Evolutionary conservation across 495 filamentous ascomycete species (phyloP), one percentile per base, ranked within the genome.

Genomic region (Aspergillus panamensis): DNA sequence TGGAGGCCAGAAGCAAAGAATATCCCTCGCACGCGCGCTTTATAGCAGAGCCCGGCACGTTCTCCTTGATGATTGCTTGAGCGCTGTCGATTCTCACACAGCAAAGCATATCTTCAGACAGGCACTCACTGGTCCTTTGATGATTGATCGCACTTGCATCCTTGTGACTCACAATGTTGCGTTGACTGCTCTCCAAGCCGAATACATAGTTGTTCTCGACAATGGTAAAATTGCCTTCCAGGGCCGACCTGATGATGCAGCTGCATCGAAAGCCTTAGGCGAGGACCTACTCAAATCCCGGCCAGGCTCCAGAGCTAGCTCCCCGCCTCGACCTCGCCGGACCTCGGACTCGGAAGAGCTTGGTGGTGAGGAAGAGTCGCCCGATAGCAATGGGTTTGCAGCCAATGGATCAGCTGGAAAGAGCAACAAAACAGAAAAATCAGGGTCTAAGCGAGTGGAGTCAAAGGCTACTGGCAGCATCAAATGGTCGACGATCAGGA

Each of bases 31-130:
- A 14, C 84, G 94, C 60, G 94, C 95, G 1, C 77, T 99, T 13
- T 99, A 99, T 70, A 95, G 89, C 58, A 91, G 87, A 70, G 93
- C 92, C 14, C 84, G 85, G 44, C 93, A 99, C 69, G 69, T 99
- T 12, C 81, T 99, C 6, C 76, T 99, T 31, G 94, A 99, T 67
- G 94, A 99, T 71, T 96, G 95, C 61, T 80, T 99, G 48, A 97
- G 92, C 66, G 94, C 94, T 16, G 94, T 99, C n/a, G 94, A 99
- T 72, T 96, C 95, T 8, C 94, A 99, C 65, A 97, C 94, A 1
- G 93, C 92, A 9, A 96, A 96, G 73, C 97, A 96, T 84, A 97
- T 99, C 61, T 97, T 97, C 73, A 88, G 86, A 61, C 86, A 96
- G 64, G 92, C 91, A 53, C 86, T 99, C 59, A 86, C 87, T 60